phyloP scores from a whole-genome alignment of 2,329 filamentous ascomycete species.

The Microcera coccophila region DNA sequence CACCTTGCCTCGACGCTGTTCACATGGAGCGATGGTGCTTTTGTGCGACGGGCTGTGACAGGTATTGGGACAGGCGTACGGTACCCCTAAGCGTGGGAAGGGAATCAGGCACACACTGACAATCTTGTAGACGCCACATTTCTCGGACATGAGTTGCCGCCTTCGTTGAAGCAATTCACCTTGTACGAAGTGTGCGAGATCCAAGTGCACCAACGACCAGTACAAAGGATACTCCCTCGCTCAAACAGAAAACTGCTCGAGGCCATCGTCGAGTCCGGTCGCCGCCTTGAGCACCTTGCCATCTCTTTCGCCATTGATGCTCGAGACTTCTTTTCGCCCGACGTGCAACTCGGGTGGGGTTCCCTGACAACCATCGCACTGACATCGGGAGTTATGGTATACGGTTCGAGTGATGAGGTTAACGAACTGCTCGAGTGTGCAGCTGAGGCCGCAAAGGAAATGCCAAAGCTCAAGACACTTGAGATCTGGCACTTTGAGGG shows the following conservation, averaged over 20 bases:
- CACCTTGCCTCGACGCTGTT: constrained; percentile 5
- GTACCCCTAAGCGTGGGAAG: background rate
- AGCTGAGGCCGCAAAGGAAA: background rate
- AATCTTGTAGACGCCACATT: too few species aligned
- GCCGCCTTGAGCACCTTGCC: constrained; percentile 7
- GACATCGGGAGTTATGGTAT: constrained; percentile 1
- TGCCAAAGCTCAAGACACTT: constrained; percentile 7
- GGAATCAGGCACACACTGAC: too few species aligned
- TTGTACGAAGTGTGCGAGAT: constrained; percentile 11
- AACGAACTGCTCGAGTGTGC: background rate
- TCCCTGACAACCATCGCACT: constrained; percentile 4
- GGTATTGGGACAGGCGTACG: background rate
- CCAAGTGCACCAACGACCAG: constrained; percentile 1
- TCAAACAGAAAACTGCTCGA: constrained; percentile 5
- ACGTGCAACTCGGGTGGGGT: background rate
- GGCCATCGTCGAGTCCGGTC: constrained; percentile 1
- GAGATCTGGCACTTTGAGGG: constrained; percentile 9
- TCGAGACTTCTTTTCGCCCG: background rate
- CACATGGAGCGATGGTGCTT: constrained; percentile 14
- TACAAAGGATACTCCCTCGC: constrained; percentile 3
- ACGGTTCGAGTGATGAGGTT: background rate
- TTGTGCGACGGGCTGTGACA: background rate
- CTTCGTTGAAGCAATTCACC: constrained; percentile 8
- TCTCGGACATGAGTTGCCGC: too few species aligned
- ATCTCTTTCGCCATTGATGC: constrained; percentile 10